phyloP scores from a whole-genome alignment of 164 flowering plant species.

The Pachysandra terminalis region DNA sequence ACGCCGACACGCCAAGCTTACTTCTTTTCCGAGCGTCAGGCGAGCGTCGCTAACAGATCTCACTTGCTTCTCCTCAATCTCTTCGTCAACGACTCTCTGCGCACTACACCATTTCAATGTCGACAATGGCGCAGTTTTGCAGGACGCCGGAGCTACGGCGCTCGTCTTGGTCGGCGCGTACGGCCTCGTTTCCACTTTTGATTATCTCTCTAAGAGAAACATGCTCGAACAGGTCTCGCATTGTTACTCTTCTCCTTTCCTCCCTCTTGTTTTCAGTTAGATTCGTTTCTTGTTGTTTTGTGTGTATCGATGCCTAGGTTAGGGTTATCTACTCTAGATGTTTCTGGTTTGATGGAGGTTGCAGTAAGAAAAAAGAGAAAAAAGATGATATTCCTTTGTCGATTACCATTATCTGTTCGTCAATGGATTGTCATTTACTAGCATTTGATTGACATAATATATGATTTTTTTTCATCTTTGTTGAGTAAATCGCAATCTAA shows the following conservation, averaged over 20 bases:
- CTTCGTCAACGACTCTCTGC: not conserved
- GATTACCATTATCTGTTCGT: no score
- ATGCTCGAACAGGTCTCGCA: constrained; percentile 57
- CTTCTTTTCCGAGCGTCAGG: not conserved
- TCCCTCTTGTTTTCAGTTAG: not conserved
- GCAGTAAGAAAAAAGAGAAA: no score
- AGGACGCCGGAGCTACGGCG: constrained; percentile 64
- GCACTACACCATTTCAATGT: constrained; percentile 6
- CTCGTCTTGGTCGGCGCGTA: constrained; percentile 59
- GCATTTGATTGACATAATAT: no score
- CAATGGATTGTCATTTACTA: no score
- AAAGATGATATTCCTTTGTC: no score
- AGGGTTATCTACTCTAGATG: no score
- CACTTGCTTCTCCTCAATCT: not conserved
- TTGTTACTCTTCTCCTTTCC: not conserved
- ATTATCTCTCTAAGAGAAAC: constrained; percentile 44
- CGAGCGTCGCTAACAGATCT: not conserved
- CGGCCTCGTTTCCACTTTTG: constrained; percentile 55
- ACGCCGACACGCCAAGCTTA: not conserved
- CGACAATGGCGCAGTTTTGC: constrained; percentile 25
- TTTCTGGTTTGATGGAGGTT: no score
- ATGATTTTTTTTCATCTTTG: no score
- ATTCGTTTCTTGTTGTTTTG: not conserved
- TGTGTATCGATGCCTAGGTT: not conserved
- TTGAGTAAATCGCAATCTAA: no score